Base-by-base conservation (phyloP, 2,329 filamentous ascomycete species). In the Knufia petricola region DNA sequence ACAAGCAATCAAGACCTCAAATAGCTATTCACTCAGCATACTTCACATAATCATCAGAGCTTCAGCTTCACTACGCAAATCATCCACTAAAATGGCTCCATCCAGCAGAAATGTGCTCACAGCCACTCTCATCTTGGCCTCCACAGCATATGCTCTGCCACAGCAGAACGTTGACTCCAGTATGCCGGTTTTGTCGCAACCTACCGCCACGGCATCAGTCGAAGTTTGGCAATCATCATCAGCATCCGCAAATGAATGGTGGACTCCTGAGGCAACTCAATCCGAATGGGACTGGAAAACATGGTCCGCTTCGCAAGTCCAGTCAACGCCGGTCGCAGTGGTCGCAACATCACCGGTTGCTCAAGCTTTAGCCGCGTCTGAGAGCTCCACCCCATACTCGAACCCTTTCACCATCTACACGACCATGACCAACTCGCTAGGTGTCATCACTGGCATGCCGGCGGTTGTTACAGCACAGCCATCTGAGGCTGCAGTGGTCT, bases 381-480 rank as follows among this genome's bases (percentile, higher is more conserved):
- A 19, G 10, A 40, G 50, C 15, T 40, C 58, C 8, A 37, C 45
- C 10, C 50, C 55, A 15, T 66, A 72, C 65, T 59, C 58, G 15
- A 72, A 74, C 63, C 64, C 64, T 12, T 62, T 63, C 51, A 72
- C 69, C 34, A 58, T 62, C 48, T 73, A 65, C 63, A 64, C 71
- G 21, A 69, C 69, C 20, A 49, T 68, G 63, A 75, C 72, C 52
- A 69, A 75, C 63, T 69, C 69, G 17, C 53, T 63, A 19, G 72
- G 73, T 42, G 71, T 74, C 32, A 65, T 75, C 41, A 76, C 73
- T 37, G 71, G 70, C 52, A 64, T 68, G 62, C 71, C 72, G 15
- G 46, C 53, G 1, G 58, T 58, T 12, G 57, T 61, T 23, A 67
- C 67, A 36, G 58, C 60, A 8, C 62, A 66, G 44, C 65, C 65